A percentile compares a stretch with the other conserved stretches of the same genome.
Conservation (phyloP, 208 protist species). For the Trypanosoma congolense region DNA sequence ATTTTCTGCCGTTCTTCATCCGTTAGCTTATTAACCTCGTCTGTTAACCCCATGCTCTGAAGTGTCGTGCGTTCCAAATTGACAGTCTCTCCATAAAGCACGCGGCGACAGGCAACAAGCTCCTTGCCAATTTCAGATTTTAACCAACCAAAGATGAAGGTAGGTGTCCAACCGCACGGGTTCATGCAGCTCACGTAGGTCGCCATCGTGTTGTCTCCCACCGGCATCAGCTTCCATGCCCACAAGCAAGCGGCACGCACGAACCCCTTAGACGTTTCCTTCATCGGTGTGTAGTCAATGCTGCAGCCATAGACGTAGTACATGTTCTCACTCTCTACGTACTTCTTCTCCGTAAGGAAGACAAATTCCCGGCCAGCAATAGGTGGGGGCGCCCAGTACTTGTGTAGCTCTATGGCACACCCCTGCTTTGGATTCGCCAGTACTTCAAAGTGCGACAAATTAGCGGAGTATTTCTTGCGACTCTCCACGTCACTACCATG, state of each 20-base stretch:
- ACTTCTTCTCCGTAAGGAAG: conserved; percentile 67
- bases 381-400: conserved; percentile 67
- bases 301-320: conserved; percentile 80
- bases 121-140: conserved; percentile 81
- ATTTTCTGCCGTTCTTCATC: not conserved
- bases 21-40: conserved; percentile 5
- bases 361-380: conserved; percentile 68
- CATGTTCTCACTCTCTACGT: conserved; percentile 50
- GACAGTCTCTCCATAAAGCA: conserved; percentile 50
- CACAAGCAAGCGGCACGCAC: conserved; percentile 53
- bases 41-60: not conserved
- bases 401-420: conserved; percentile 60
- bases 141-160: conserved; percentile 83
- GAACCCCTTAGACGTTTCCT: conserved; percentile 20
- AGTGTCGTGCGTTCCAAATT: conserved; percentile 9
- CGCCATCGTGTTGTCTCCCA: conserved; percentile 39
- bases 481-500: conserved; percentile 44
- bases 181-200: conserved; percentile 82
- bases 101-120: conserved; percentile 42
- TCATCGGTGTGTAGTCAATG: conserved; percentile 40
- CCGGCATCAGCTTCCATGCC: conserved; percentile 52
- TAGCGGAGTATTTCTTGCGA: conserved; percentile 59
- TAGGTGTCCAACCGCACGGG: conserved; percentile 79
- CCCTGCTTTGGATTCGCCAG: conserved; percentile 27
- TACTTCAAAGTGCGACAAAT: conserved; percentile 52